phyloP scores from a whole-genome alignment of 352 stramenopile species.

The Phytophthora ohioensis region DNA sequence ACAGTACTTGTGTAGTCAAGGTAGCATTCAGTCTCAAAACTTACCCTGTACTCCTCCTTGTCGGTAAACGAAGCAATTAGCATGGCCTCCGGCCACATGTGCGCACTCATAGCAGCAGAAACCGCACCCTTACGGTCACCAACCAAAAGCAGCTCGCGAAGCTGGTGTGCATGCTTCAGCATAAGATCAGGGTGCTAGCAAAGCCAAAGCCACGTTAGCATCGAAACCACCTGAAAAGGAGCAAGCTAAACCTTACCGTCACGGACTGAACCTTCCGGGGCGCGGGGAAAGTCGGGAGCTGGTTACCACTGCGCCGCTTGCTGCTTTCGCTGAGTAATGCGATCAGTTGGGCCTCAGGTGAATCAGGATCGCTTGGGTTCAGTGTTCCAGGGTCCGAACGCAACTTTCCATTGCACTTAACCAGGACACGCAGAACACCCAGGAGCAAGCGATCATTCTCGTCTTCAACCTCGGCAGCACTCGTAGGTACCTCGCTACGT shows the following conservation, averaged over 20 bases:
- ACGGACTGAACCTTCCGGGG: constrained; percentile 52
- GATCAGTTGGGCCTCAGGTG: constrained; percentile 74
- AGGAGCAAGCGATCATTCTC: constrained; percentile 81
- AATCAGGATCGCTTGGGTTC: constrained; percentile 62
- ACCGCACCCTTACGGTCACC: constrained; percentile 83
- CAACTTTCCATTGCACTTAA: constrained; percentile 85
- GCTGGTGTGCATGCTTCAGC: constrained; percentile 54
- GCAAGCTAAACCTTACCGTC: constrained; percentile 36
- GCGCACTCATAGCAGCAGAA: constrained; percentile 74
- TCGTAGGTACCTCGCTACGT: constrained; percentile 25
- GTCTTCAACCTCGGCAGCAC: constrained; percentile 34
- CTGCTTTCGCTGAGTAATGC: constrained; percentile 75
- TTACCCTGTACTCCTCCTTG: constrained; percentile 86
- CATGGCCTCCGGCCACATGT: constrained; percentile 91
- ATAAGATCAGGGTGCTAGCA: constrained; percentile 63
- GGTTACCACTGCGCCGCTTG: constrained; percentile 62
- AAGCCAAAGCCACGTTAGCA: constrained; percentile 14
- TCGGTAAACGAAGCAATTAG: constrained; percentile 87
- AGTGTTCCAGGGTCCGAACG: constrained; percentile 51
- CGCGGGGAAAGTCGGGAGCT: constrained; percentile 52
- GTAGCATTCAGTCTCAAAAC: not conserved
- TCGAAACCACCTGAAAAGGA: not conserved
- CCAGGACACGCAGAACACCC: constrained; percentile 71
- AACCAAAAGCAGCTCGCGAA: constrained; percentile 79
- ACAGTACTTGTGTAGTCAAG: not conserved